Base-by-base conservation (phyloP, 129 eudicot species). In the Chrysanthemum makinoi region DNA sequence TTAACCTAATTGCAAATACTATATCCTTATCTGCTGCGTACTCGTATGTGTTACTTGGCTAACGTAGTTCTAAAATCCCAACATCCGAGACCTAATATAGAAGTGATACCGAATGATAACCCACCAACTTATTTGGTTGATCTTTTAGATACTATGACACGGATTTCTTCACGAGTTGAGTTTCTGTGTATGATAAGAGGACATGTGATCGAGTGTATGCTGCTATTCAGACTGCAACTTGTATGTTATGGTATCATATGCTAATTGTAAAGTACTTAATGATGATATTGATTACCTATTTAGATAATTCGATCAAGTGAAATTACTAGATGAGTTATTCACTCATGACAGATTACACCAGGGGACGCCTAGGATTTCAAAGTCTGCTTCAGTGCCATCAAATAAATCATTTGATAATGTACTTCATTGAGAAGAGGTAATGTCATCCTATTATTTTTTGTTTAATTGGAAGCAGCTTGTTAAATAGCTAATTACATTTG, bases 321-420 rank as follows among this genome's bases (percentile, higher is more conserved):
- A 16, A 5, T 53, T 53, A 53, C 16, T 18, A 53, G 10, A 53
- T 53, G 55, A 57, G 22, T 26, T 68, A 28, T 19, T 15, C 17
- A 50, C 14, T 43, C 28, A 55, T 30, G 13, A 73, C 50, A 75
- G 76, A 88, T 77, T 87, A 90, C 96, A 90, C 83, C 94, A 83
- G 24, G 94, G 94, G 64, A 89, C 88, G 60, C 94, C 88, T 2
- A 90, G 84, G 60, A 85, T 85, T 80, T 93, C 95, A 54, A 87
- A 85, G 49, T 90, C 90, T 16, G 91, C 76, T 35, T 87, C 95
- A 56, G 83, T 83, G 2, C 79, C 83, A 16, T 89, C 96, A 28
- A 86, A 81, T 83, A 82, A 28, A 82, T 82, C 51, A 79, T 80
- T 10, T 68, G 79, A 59, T 81, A 50, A 63, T 28, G 17, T 9